phyloP scores from a whole-genome alignment of 176 grass and related monocot species.

The Thinopyrum elongatum region DNA sequence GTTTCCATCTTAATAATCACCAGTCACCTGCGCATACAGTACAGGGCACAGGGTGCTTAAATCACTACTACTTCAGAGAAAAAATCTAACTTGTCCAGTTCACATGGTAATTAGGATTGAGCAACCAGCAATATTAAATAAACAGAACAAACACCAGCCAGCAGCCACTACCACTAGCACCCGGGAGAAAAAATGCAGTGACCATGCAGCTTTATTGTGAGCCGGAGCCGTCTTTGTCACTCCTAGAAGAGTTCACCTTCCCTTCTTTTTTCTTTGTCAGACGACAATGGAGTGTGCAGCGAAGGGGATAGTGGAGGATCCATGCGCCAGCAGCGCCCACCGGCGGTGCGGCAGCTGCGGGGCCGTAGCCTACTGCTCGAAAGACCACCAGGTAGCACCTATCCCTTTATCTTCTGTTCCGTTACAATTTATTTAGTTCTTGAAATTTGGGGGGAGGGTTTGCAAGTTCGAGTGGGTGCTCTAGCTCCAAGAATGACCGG shows the following conservation, averaged over 20 bases:
- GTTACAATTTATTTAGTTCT: background rate
- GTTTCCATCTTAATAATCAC: background rate
- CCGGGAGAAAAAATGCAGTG: background rate
- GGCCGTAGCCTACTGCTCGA: conserved; percentile 62
- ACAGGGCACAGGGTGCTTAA: too few species aligned
- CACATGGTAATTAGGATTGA: too few species aligned
- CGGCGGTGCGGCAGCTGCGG: conserved; percentile 62
- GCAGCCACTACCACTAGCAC: background rate
- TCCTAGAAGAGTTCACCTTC: background rate
- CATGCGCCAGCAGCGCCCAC: conserved; percentile 33
- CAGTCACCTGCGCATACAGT: too few species aligned
- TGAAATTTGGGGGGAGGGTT: background rate
- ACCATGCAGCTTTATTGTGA: background rate
- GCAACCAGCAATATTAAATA: background rate
- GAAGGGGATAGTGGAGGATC: conserved; percentile 39
- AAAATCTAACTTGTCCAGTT: too few species aligned
- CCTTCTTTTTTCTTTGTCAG: background rate
- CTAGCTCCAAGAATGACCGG: background rate
- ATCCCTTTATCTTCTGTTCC: background rate
- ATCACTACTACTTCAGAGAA: too few species aligned
- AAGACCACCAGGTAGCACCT: conserved; percentile 46
- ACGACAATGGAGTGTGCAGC: conserved; percentile 56
- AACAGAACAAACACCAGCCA: background rate
- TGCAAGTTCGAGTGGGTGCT: background rate
- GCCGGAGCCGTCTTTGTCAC: background rate